These are phyloP conservation scores for Russula dissimulans DNA, from an alignment of 768 basidiomycete genomes.

Conservation along the genomic window DNA sequence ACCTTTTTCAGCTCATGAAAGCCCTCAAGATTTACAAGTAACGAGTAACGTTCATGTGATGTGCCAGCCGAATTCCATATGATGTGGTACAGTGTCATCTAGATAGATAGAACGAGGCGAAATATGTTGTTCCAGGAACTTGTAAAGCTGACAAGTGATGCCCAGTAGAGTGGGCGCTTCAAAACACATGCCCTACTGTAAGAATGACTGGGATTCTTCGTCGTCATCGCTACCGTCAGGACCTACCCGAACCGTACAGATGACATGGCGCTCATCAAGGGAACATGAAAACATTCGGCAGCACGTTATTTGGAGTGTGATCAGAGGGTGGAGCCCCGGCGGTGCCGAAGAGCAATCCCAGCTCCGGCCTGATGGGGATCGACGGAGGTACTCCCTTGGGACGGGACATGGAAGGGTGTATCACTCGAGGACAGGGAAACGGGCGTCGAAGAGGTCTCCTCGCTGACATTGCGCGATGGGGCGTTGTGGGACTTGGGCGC, in stretches of 20 bases:
- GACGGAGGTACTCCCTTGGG: slow-evolving; percentile 1
- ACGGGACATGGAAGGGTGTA: not conserved
- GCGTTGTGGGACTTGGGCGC: not conserved
- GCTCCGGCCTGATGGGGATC: not conserved
- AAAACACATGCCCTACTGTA: too few relatives aligned
- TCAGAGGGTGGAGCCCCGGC: not conserved
- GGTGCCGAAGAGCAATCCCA: slow-evolving; percentile 4
- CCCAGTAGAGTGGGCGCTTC: not conserved
- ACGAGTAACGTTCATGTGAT: slow-evolving; percentile 21
- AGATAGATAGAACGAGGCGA: not conserved
- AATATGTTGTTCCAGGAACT: not conserved
- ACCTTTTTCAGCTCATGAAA: slow-evolving; percentile 55
- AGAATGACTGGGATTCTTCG: not conserved
- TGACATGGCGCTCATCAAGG: too few relatives aligned
- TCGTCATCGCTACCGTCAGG: not conserved
- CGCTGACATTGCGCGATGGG: not conserved
- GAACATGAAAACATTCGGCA: not conserved
- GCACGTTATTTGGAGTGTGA: not conserved
- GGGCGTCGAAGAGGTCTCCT: not conserved
- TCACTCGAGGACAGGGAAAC: not conserved
- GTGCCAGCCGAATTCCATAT: not conserved
- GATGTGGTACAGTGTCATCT: not conserved
- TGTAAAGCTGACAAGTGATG: not conserved
- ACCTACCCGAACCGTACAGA: too few relatives aligned
- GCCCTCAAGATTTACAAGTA: slow-evolving; percentile 40